Base-by-base conservation (phyloP, 2,329 filamentous ascomycete genomes). In the Calonectria honghensis region DNA sequence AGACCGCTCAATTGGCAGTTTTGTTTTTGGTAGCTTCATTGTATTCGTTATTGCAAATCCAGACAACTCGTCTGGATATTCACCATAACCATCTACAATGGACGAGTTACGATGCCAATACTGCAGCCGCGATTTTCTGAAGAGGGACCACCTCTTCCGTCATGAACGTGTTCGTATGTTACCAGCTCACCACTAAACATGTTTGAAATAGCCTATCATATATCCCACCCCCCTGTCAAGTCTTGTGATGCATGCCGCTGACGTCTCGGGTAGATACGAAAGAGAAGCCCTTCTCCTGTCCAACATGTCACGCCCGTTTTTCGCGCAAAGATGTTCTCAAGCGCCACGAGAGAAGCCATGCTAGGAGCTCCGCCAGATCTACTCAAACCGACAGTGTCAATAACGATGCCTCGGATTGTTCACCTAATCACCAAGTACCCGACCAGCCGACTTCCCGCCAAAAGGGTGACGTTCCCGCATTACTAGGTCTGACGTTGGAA, bases 131-230 rank as follows among this genome's bases (percentile, higher is more conserved):
- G 45, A 48, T n/a, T 48, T 48, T 48, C 7, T 48, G n/a, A 48
- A 48, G 45, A 48, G 45, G 7, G 45, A 48, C n/a, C 45, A 48
- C 45, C 45, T 48, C 45, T 24, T 48, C 20, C 45, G 45, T 48
- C 45, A 48, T 24, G 45, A 48, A 48, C 45, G 45, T 24, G 45
- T 48, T 48, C 45, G 45, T 48, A 48, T 48, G 45, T 48, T 48
- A 9, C 39, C 39, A 18, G 39, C 39, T 41, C 39, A 41, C 39
- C 39, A 41, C 14, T 41, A 18, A 18, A 41, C 39, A 41, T 41
- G 39, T 41, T 41, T 14, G 39, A 41, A 45, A 45, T n/a, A 20
- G 41, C 41, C 18, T 45, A 6, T 18, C 16, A 45, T 20, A 45
- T 20, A n/a, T 11, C 41, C n/a, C 41, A n/a, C n/a, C 41, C 7